These are phyloP conservation scores for Oenanthe sinensis DNA, from an alignment of 129 eudicot genomes.

Conservation along the genomic window DNA sequence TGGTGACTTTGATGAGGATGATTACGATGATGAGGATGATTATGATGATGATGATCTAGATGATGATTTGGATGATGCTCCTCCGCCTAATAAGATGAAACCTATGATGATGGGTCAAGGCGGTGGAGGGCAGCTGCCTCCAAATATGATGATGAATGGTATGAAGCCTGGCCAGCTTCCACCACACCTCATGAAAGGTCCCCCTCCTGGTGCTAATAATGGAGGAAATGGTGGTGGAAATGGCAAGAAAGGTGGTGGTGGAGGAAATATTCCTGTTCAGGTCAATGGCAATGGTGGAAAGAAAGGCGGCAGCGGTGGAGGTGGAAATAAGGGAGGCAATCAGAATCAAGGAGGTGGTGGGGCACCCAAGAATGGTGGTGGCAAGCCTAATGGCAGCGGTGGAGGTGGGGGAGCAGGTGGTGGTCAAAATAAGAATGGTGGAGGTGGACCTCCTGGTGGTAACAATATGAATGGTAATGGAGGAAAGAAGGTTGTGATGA, in stretches of 20 bases:
- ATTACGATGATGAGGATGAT: slow-evolving; percentile 24
- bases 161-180: slow-evolving; percentile 45
- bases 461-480: slow-evolving; percentile 23
- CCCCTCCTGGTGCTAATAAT: slow-evolving; percentile 18
- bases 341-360: slow-evolving; percentile 47
- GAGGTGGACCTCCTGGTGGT: slow-evolving; percentile 24
- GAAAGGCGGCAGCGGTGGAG: slow-evolving; percentile 40
- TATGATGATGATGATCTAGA: slow-evolving; percentile 32
- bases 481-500: slow-evolving; percentile 53
- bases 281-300: slow-evolving; percentile 30
- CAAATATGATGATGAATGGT: slow-evolving; percentile 62
- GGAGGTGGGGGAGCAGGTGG: slow-evolving; percentile 43
- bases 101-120: slow-evolving; percentile 17
- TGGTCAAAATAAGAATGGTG: slow-evolving; percentile 24
- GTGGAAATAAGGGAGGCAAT: slow-evolving; percentile 16
- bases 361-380: slow-evolving; percentile 10
- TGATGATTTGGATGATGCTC: slow-evolving; percentile 39
- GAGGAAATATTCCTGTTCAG: slow-evolving; percentile 38
- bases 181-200: slow-evolving; percentile 21
- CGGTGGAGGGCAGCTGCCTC: slow-evolving; percentile 42
- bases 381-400: slow-evolving; percentile 37
- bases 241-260: slow-evolving; percentile 53
- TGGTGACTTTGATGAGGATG: slow-evolving; percentile 32
- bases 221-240: slow-evolving; percentile 33
- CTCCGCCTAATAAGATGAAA: slow-evolving; percentile 32